Evolutionary conservation across 1,139 yeast species (phyloP), one percentile per base, ranked within the genome.

Genomic region (Kluyveromyces marxianus): DNA sequence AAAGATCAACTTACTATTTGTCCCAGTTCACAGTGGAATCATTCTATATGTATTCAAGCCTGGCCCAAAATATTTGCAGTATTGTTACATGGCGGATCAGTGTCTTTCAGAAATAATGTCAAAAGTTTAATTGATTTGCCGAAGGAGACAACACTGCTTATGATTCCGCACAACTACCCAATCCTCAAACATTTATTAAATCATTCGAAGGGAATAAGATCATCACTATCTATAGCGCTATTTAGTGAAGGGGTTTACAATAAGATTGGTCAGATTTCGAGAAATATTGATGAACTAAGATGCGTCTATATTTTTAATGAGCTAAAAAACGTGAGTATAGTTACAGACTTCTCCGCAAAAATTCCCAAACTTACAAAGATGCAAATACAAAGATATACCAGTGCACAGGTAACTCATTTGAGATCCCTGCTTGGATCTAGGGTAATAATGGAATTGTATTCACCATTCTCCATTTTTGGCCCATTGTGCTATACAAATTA

Each of bases 401-500:
- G 43, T 6, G 34, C 44, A n/a, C 59, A 67, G 24, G 55, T 74
- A 44, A 81, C 77, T 47, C 51, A 59, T 3, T 50, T 78, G 14
- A 70, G 83, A 48, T 69, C 81, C 0, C 43, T 69, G 2, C 60
- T 75, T 7, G 76, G 77, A 2, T 55, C 78, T 2, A 68, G 87
- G 49, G 65, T 81, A 0, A 68, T 83, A 0, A 62, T 68, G 24
- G 92, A 84, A 55, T 66, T 72, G 24, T 74, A 74, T 32, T 64
- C 71, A 41, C 58, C 61, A 5, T 63, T 62, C 34, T 71, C 74
- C 26, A 63, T 77, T 1, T 58, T 78, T 44, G 90, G 90, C 0
- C 81, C 89, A 0, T 52, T 83, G 0, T 54, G 82, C 6, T 68
- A 72, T 36, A 77, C 82, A 1, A 85, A 83, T 56, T 67, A 75